Conservation (phyloP, 2,329 filamentous ascomycete genomes). For the Dactylellina haptotyla region DNA sequence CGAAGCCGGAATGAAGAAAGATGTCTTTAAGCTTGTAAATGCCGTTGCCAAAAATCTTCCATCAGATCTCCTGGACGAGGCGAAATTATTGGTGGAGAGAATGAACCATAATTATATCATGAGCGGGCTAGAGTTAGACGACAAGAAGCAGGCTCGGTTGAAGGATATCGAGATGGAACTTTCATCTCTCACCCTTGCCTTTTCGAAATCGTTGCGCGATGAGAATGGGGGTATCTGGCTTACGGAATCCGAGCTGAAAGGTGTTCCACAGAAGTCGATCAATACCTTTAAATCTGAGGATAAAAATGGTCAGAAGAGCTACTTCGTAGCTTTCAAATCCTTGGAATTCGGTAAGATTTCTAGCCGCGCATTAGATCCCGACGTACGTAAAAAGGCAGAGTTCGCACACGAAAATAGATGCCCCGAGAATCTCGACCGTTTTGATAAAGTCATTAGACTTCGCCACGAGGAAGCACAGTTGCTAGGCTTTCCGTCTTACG, state of each 20-base stretch:
- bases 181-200: slow-evolving; percentile 77
- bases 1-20: slow-evolving; percentile 82
- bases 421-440: too few species aligned
- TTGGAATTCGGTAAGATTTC: slow-evolving; percentile 82
- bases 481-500: too few species aligned
- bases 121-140: slow-evolving; percentile 77
- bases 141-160: slow-evolving; percentile 78
- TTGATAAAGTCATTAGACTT: too few species aligned
- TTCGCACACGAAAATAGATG: too few species aligned
- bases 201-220: slow-evolving; percentile 83
- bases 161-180: slow-evolving; percentile 86
- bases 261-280: slow-evolving; percentile 77
- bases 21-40: slow-evolving; percentile 76
- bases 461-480: too few species aligned
- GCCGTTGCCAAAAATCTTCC: slow-evolving; percentile 68
- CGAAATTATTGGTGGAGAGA: slow-evolving; percentile 77
- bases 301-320: slow-evolving; percentile 70
- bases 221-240: slow-evolving; percentile 86
- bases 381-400: slow-evolving; percentile 75
- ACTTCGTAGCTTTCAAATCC: slow-evolving; percentile 83
- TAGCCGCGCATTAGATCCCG: slow-evolving; percentile 75
- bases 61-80: slow-evolving; percentile 72
- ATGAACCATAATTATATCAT: slow-evolving; percentile 80
- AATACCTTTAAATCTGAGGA: slow-evolving; percentile 75
- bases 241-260: slow-evolving; percentile 76